Evolutionary conservation across 768 basidiomycete genomes (phyloP), one percentile per base, ranked within the genome.

Genomic region (Hebeloma cylindrosporum): DNA sequence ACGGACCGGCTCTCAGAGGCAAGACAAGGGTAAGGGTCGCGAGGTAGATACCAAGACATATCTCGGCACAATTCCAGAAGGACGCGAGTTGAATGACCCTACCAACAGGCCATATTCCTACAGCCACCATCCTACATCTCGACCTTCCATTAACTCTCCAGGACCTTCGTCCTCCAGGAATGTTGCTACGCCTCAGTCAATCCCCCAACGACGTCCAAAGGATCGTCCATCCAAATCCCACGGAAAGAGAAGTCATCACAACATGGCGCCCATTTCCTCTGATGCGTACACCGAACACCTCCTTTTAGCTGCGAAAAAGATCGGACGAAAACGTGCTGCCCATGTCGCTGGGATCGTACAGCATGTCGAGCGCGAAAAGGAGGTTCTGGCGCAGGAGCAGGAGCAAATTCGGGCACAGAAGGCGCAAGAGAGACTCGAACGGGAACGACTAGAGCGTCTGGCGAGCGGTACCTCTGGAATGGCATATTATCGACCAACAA

Each of bases 201-300:
- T n/a, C n/a, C n/a, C n/a, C n/a, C n/a, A n/a, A n/a, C n/a, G n/a
- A n/a, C n/a, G n/a, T n/a, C n/a, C n/a, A n/a, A n/a, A n/a, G n/a
- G n/a, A n/a, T n/a, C n/a, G 22, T 33, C 29, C 45, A 31, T 33
- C 52, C 23, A 45, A 55, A 43, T 44, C 55, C 23, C n/a, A 48
- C 4, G 18, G 17, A 42, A 52, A 54, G 20, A 38, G 31, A 35
- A 37, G 42, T 30, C 50, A 45, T 22, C 39, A 39, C 29, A 36
- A 50, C 52, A 40, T 49, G 18, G 37, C 38, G 1, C 59, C 75
- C 29, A 46, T 76, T 32, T 60, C 73, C 49, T 66, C 82, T 2
- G 88, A 90, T 49, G 88, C 87, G 3, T 76, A 83, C 34, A 71
- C 75, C 0, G 87, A 89, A 53, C 85, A 85, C 53, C 65, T 88